These are phyloP conservation scores for Microcyclosporella mali DNA, from an alignment of 2,329 filamentous ascomycete genomes.

Conservation along the genomic window DNA sequence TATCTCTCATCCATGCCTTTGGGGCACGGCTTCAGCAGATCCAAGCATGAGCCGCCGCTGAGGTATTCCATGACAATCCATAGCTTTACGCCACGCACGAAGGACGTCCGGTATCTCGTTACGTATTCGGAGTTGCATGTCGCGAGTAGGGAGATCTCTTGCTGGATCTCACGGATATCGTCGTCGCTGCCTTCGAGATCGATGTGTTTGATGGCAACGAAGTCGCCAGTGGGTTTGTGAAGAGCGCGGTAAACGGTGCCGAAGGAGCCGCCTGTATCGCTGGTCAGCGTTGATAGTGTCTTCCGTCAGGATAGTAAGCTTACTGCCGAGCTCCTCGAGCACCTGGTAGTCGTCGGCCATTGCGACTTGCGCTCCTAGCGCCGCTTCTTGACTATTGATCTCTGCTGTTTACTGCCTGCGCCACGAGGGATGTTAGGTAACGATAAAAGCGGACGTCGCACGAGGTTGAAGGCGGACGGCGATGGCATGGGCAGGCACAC, in stretches of 20 bases:
- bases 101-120: constrained; percentile 93
- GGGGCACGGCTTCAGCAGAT: constrained; percentile 82
- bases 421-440: constrained; percentile 9
- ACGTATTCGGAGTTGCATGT: constrained; percentile 92
- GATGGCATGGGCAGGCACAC: constrained; percentile 2
- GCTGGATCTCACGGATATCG: constrained; percentile 96
- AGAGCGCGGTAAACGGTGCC: constrained; percentile 96
- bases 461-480: background rate
- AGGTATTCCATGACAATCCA: constrained; percentile 99
- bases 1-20: constrained; percentile 70
- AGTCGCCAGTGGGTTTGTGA: constrained; percentile 81
- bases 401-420: constrained; percentile 7
- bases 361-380: constrained; percentile 5
- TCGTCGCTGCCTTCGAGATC: constrained; percentile 98
- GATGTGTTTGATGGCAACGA: constrained; percentile 97
- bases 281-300: constrained; percentile 2
- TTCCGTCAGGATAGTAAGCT: constrained; percentile 32
- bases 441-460: constrained; percentile 8
- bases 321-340: constrained; percentile 91
- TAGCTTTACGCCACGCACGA: constrained; percentile 90
- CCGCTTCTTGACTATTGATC: constrained; percentile 8
- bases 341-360: constrained; percentile 88
- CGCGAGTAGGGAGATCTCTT: constrained; percentile 90
- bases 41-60: constrained; percentile 89
- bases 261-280: constrained; percentile 73